phyloP scores from a whole-genome alignment of 768 basidiomycete species.

The Lactarius indigo region DNA sequence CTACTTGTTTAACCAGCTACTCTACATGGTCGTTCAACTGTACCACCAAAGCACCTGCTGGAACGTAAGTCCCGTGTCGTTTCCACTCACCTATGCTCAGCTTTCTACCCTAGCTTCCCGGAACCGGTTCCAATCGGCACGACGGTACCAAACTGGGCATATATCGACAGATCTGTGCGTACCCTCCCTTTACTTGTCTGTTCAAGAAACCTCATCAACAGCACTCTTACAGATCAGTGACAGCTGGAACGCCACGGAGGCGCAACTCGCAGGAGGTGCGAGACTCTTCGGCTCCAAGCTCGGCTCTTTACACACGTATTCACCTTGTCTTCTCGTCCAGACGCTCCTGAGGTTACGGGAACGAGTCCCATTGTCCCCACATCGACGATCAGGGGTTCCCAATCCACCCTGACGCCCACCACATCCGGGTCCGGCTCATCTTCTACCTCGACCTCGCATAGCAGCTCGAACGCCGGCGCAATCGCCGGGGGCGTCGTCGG shows the following conservation, averaged over 20 bases:
- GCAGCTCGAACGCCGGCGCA: slow-evolving; percentile 43
- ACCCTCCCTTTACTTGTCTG: background rate
- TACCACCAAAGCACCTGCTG: background rate
- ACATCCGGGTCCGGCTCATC: background rate
- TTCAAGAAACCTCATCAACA: background rate
- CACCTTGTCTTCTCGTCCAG: background rate
- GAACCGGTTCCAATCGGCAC: slow-evolving; percentile 39
- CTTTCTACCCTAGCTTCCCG: slow-evolving; percentile 9
- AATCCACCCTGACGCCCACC: background rate
- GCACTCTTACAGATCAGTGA: background rate
- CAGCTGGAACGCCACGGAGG: slow-evolving; percentile 4
- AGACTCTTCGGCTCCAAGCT: too few species aligned
- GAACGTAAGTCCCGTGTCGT: slow-evolving; percentile 13
- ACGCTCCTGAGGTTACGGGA: background rate
- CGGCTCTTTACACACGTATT: background rate
- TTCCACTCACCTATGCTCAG: background rate
- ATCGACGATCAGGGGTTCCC: background rate
- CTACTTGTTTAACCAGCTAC: slow-evolving; percentile 8
- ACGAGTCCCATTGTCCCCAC: background rate
- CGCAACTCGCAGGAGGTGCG: slow-evolving; percentile 4
- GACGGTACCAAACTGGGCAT: slow-evolving; percentile 49
- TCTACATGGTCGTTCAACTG: slow-evolving; percentile 20
- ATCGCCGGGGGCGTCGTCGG: slow-evolving; percentile 66
- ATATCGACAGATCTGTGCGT: slow-evolving; percentile 40
- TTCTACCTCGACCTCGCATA: background rate